Evolutionary conservation across 164 flowering plant genomes (phyloP).

Genomic region (Magnolia kwangsiensis): DNA sequence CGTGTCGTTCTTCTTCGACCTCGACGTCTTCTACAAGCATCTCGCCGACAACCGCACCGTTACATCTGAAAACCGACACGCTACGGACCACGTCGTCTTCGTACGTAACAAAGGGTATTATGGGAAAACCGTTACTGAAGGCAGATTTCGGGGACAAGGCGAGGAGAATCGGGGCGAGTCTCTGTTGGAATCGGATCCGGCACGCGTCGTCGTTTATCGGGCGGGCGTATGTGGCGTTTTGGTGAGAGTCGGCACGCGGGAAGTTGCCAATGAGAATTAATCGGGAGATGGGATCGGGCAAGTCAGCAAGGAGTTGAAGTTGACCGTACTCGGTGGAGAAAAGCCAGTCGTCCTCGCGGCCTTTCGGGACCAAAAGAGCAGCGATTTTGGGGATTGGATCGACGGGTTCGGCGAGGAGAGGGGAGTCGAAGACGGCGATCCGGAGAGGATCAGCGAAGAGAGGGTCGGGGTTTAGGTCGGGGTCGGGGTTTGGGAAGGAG

Average conservation of each 20-base stretch:
- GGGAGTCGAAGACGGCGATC: constrained; percentile 70
- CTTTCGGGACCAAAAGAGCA: constrained; percentile 70
- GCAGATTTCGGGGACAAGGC: constrained; percentile 55
- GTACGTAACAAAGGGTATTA: constrained; percentile 52
- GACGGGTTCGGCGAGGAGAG: constrained; percentile 16
- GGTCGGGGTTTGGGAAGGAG: constrained; percentile 51
- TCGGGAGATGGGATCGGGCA: constrained; percentile 50
- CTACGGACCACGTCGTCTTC: constrained; percentile 59
- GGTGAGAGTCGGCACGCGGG: constrained; percentile 13
- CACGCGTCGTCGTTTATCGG: constrained; percentile 1
- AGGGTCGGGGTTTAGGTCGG: constrained; percentile 8
- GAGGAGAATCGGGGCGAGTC: constrained; percentile 42
- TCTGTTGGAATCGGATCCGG: constrained; percentile 24
- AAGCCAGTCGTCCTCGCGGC: constrained; percentile 80
- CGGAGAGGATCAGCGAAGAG: constrained; percentile 27
- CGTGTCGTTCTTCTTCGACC: constrained; percentile 21
- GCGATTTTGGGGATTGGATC: constrained; percentile 36
- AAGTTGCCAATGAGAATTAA: constrained; percentile 57
- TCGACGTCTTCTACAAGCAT: constrained; percentile 84
- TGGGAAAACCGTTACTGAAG: constrained; percentile 27
- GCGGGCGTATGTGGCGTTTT: constrained; percentile 8
- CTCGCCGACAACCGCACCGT: constrained; percentile 64
- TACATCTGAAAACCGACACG: constrained; percentile 35
- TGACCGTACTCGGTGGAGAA: constrained; percentile 80
- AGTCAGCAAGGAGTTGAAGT: constrained; percentile 57